These are phyloP conservation scores for Tricharina praecox DNA, from an alignment of 495 filamentous ascomycete genomes.

Conservation along the genomic window DNA sequence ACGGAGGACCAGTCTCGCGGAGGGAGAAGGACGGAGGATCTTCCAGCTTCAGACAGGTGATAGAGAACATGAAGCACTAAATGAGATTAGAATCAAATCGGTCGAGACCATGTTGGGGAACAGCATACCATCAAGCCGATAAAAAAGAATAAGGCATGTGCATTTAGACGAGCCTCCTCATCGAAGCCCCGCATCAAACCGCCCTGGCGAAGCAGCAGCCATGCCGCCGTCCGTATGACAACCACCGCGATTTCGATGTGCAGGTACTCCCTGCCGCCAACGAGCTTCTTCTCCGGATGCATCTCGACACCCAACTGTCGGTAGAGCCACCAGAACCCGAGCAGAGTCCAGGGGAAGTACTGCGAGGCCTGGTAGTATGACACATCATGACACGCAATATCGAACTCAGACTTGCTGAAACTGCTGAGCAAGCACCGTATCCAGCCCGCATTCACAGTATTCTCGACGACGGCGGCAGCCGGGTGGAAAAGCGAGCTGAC, in stretches of 20 bases:
- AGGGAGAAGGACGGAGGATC: constrained; percentile 20
- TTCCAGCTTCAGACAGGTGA: constrained; percentile 22
- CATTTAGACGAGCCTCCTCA: constrained; percentile 6
- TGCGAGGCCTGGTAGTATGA: constrained; percentile 9
- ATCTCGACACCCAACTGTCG: constrained; percentile 11
- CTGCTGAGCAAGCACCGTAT: constrained; percentile 7
- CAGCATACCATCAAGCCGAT: constrained; percentile 15
- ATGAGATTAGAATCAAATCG: background rate
- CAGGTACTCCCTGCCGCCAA: constrained; percentile 15
- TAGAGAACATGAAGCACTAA: constrained; percentile 14
- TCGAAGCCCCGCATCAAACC: constrained; percentile 2
- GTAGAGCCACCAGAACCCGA: constrained; percentile 20
- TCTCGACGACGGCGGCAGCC: background rate
- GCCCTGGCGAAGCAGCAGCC: constrained; percentile 14
- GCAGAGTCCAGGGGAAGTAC: constrained; percentile 14
- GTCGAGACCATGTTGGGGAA: background rate
- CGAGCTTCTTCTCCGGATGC: constrained; percentile 18
- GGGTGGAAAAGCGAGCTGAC: background rate
- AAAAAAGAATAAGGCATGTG: constrained; percentile 19
- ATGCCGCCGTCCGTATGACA: constrained; percentile 8
- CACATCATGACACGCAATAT: constrained; percentile 15
- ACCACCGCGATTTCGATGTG: constrained; percentile 10
- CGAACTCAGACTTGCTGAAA: constrained; percentile 4
- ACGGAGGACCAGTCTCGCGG: constrained; percentile 13
- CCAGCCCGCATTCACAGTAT: constrained; percentile 13